phyloP scores from a whole-genome alignment of 192 early-diverging fungal genomes.

The Cetraspora pellucida region DNA sequence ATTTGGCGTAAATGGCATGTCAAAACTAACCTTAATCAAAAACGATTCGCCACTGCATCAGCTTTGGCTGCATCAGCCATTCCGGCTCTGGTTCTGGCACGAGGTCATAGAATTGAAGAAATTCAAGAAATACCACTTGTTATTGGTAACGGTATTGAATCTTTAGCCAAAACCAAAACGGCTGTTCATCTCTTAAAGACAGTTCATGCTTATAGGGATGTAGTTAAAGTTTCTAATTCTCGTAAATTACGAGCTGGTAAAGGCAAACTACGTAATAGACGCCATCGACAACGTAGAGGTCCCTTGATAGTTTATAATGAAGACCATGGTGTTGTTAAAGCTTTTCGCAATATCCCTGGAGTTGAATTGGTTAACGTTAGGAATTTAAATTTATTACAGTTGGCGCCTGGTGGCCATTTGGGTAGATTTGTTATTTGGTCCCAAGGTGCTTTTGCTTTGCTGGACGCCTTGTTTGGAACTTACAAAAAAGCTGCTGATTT shows the following conservation, averaged over 20 bases:
- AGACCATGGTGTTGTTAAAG: conserved; percentile 91
- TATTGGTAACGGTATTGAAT: conserved; percentile 76
- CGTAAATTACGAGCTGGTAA: conserved; percentile 96
- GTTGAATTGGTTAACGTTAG: conserved; percentile 92
- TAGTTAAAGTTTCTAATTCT: conserved; percentile 91
- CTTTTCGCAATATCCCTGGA: conserved; percentile 99
- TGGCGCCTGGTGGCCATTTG: conserved; percentile 98
- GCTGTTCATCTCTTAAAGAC: conserved; percentile 89
- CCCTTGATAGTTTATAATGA: conserved; percentile 95
- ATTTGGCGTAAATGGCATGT: conserved; percentile 99
- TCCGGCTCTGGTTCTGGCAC: conserved; percentile 88
- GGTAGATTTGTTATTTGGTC: conserved; percentile 99
- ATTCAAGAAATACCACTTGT: conserved; percentile 96
- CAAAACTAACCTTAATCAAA: conserved; percentile 98
- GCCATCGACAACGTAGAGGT: conserved; percentile 93
- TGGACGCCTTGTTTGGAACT: conserved; percentile 94
- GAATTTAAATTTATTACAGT: conserved; percentile 94
- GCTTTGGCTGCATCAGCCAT: conserved; percentile 94
- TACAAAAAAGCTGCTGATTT: conserved; percentile 71
- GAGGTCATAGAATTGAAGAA: conserved; percentile 93
- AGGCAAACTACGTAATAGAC: conserved; percentile 96
- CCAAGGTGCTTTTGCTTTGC: conserved; percentile 84
- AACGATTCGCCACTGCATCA: conserved; percentile 95
- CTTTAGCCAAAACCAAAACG: conserved; percentile 88
- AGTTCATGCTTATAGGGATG: conserved; percentile 91